phyloP scores from a whole-genome alignment of 345 rosid species.

The Eucalyptus leucophloia region DNA sequence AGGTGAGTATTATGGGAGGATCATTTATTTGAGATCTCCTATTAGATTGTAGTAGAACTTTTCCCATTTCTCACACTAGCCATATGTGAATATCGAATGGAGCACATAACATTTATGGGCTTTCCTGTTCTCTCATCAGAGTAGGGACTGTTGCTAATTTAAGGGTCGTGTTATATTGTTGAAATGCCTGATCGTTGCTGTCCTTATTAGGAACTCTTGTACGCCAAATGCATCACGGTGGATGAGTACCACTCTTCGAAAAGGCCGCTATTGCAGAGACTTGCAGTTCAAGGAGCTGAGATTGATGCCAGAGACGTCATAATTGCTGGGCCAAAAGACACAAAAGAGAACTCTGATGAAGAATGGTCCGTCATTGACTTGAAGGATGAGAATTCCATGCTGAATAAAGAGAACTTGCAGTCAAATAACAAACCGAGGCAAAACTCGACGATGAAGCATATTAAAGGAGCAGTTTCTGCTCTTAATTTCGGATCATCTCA shows the following conservation, averaged over 20 bases:
- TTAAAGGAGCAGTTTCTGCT: slow-evolving; percentile 55
- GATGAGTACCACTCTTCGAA: slow-evolving; percentile 68
- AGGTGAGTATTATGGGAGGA: background rate
- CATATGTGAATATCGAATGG: background rate
- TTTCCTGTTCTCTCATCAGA: background rate
- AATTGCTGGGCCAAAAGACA: slow-evolving; percentile 8
- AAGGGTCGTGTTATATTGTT: background rate
- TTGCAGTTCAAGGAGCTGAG: slow-evolving; percentile 68
- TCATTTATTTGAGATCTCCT: background rate
- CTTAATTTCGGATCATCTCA: slow-evolving; percentile 30
- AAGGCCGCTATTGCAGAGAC: slow-evolving; percentile 56
- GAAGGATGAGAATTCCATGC: slow-evolving; percentile 34
- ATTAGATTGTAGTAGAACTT: background rate
- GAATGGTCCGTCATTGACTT: slow-evolving; percentile 67
- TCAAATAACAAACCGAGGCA: slow-evolving; percentile 25
- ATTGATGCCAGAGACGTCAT: slow-evolving; percentile 49
- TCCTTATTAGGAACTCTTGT: slow-evolving; percentile 39
- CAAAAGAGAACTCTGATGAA: slow-evolving; percentile 33
- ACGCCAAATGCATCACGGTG: slow-evolving; percentile 56
- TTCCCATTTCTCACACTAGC: background rate
- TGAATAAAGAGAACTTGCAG: slow-evolving; percentile 10
- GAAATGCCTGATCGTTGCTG: background rate
- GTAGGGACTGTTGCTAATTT: background rate
- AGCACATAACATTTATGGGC: background rate
- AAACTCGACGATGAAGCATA: slow-evolving; percentile 32